These are phyloP conservation scores for Lignosus rhinocerotis DNA, from an alignment of 1,284 basidiomycete species.

Conservation along the genomic window DNA sequence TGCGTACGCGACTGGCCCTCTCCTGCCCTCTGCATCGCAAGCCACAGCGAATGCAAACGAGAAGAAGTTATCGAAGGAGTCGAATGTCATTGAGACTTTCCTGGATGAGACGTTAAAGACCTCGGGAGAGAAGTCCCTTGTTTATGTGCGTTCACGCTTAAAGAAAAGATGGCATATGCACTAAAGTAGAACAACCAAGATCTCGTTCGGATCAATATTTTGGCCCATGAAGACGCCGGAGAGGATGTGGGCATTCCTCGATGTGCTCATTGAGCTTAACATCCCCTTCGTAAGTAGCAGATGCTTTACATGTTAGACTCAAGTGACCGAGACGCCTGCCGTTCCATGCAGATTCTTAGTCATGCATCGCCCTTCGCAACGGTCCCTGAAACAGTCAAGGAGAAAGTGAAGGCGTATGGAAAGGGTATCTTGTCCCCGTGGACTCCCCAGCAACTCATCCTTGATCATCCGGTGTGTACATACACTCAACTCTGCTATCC, in stretches of 20 bases:
- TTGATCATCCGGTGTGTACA: constrained; percentile 25
- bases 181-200: constrained; percentile 3
- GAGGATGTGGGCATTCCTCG: constrained; percentile 23
- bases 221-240: constrained; percentile 20
- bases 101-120: constrained; percentile 17
- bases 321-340: background rate
- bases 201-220: constrained; percentile 23
- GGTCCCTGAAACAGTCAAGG: constrained; percentile 15
- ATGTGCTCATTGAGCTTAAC: constrained; percentile 21
- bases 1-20: constrained; percentile 18
- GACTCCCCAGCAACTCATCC: constrained; percentile 26
- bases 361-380: constrained; percentile 17
- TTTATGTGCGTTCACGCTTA: constrained; percentile 23
- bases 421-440: constrained; percentile 21
- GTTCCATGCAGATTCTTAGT: constrained; percentile 19
- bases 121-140: constrained; percentile 22
- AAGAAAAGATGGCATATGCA: too few species aligned
- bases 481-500: too few species aligned
- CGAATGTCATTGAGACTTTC: constrained; percentile 21
- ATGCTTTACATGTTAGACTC: background rate
- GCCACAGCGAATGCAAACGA: constrained; percentile 9
- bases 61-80: constrained; percentile 15
- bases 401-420: constrained; percentile 16
- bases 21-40: constrained; percentile 13
- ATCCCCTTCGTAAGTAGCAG: constrained; percentile 21